A percentile compares a stretch with the other conserved stretches of the same genome.
Conservation (phyloP, 306 rosid genomes). For the Potentilla sterilis region DNA sequence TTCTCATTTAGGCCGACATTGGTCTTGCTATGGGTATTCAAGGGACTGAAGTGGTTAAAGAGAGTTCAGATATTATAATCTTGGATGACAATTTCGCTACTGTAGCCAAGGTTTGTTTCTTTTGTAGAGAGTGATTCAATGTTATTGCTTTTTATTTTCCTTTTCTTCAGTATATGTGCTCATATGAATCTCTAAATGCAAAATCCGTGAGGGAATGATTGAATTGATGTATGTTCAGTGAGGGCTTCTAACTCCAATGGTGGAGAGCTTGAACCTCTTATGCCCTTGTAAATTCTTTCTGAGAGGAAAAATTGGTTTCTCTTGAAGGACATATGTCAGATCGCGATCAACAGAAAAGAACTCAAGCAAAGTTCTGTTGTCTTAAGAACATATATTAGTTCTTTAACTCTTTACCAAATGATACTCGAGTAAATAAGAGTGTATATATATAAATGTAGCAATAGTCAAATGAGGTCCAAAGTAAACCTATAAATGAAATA, state of each 20-base stretch:
- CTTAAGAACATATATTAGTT: no score
- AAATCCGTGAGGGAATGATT: background rate
- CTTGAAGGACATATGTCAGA: no score
- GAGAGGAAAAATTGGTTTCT: no score
- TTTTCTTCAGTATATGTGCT: background rate
- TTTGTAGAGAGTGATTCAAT: background rate
- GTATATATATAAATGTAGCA: no score
- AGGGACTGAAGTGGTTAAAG: constrained; percentile 93
- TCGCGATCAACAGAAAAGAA: no score
- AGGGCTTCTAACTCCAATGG: background rate
- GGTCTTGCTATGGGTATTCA: constrained; percentile 88
- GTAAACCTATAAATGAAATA: no score
- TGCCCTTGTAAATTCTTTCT: no score
- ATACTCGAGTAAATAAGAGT: no score
- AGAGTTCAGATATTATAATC: constrained; percentile 84
- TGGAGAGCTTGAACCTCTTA: no score
- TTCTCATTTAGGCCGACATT: constrained; percentile 61
- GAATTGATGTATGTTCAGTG: background rate
- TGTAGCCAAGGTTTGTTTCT: constrained; percentile 61
- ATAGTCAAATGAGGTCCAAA: no score
- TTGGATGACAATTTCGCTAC: constrained; percentile 89
- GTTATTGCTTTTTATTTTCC: background rate
- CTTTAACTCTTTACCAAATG: no score
- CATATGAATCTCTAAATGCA: background rate
- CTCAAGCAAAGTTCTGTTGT: no score